These are phyloP conservation scores for Colletotrichum simmondsii DNA, from an alignment of 2,329 filamentous ascomycete genomes.

Conservation along the genomic window DNA sequence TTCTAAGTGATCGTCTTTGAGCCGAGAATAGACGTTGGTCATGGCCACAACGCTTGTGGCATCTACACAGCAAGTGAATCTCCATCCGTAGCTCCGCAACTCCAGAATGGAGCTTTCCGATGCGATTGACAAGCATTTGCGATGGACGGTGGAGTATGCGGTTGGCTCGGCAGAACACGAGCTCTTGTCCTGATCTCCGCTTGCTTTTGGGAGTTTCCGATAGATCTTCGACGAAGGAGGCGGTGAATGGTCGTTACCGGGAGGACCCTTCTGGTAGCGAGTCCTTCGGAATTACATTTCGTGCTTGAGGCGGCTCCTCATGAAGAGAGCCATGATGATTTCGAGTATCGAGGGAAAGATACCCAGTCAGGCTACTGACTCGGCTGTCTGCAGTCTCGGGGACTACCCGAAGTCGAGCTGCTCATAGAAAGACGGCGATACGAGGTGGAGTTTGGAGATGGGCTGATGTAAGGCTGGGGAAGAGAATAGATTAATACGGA, in stretches of 20 bases:
- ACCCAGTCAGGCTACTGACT: neutral
- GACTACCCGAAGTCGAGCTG: neutral
- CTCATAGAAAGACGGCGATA: neutral
- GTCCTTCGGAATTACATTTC: neutral
- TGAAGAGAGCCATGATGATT: neutral
- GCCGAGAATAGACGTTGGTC: neutral
- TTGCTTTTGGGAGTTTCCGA: conserved; percentile 6
- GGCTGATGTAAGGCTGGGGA: neutral
- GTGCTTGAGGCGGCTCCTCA: neutral
- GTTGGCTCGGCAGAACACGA: conserved; percentile 31
- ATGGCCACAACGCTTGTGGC: neutral
- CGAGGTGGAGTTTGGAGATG: neutral
- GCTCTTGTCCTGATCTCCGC: conserved; percentile 24
- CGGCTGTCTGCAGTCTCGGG: neutral
- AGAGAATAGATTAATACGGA: neutral
- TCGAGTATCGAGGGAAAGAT: too few relatives aligned
- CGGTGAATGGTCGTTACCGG: conserved; percentile 13
- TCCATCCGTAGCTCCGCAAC: neutral
- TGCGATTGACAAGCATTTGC: neutral
- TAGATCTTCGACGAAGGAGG: neutral
- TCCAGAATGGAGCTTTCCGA: conserved; percentile 7
- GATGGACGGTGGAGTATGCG: conserved; percentile 19
- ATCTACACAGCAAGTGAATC: neutral
- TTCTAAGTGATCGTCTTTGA: neutral
- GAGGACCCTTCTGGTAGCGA: neutral